Percentiles rank a stretch among this genome's conserved stretches.
These are phyloP conservation scores for Nephelium lappaceum DNA, from an alignment of 345 rosid species.

Conservation along the genomic window DNA sequence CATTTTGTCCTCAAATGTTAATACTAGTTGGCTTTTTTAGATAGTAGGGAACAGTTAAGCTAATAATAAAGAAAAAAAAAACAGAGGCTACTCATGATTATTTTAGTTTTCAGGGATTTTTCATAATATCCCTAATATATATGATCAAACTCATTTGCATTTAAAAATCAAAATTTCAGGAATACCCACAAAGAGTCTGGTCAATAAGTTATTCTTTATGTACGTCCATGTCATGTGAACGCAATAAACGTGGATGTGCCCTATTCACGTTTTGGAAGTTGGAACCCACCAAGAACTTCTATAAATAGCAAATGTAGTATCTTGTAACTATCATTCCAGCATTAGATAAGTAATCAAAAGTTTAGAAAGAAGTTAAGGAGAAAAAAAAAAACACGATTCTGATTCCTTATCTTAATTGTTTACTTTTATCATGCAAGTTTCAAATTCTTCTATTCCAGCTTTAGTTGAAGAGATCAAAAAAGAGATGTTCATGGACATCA, in stretches of 20 bases:
- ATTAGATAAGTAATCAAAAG: neutral
- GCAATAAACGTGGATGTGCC: neutral
- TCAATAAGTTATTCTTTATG: neutral
- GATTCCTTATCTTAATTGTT: neutral
- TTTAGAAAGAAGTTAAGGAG: neutral
- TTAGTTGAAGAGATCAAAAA: slow-evolving; percentile 37
- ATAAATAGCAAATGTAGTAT: slow-evolving; percentile 5
- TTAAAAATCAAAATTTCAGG: neutral
- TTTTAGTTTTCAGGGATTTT: too few species aligned
- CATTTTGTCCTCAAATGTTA: too few species aligned
- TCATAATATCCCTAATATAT: too few species aligned
- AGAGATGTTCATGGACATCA: slow-evolving; percentile 17
- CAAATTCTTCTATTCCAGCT: slow-evolving; percentile 13
- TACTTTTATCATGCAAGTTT: slow-evolving; percentile 14
- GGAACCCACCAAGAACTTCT: neutral
- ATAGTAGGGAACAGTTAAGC: too few species aligned
- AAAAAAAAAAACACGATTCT: neutral
- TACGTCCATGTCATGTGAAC: neutral
- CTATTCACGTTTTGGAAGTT: too few species aligned
- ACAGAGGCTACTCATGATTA: too few species aligned
- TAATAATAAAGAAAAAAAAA: too few species aligned
- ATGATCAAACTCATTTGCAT: too few species aligned
- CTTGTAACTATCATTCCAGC: neutral
- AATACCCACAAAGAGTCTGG: neutral
- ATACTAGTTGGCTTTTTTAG: too few species aligned